These are phyloP conservation scores for Austroboletus novae-zelandiae DNA, from an alignment of 1,284 basidiomycete genomes.

Conservation along the genomic window DNA sequence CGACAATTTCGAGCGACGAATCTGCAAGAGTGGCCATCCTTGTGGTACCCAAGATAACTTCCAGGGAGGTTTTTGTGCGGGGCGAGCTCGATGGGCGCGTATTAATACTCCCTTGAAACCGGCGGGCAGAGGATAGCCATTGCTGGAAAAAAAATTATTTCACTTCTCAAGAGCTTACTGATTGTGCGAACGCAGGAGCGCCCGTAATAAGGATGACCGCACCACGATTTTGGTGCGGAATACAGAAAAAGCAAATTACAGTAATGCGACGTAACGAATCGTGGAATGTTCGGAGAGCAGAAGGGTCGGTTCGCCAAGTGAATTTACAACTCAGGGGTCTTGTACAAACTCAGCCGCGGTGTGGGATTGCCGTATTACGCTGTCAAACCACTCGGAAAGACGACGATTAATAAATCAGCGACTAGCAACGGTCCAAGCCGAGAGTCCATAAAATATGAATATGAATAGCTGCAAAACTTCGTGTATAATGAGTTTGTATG, in stretches of 20 bases:
- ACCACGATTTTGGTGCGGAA: background rate
- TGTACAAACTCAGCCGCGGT: background rate
- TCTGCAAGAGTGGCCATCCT: conserved; percentile 27
- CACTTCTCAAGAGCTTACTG: conserved; percentile 10
- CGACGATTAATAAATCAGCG: too few species aligned
- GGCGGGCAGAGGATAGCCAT: conserved; percentile 18
- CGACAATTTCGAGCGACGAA: conserved; percentile 55
- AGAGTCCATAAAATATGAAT: too few species aligned
- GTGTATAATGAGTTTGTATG: background rate
- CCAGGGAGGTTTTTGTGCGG: background rate
- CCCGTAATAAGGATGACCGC: conserved; percentile 7
- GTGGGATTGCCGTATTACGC: too few species aligned
- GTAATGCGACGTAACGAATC: background rate
- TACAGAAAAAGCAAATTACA: background rate
- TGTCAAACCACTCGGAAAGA: too few species aligned
- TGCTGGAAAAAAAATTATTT: conserved; percentile 29
- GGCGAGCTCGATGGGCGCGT: background rate
- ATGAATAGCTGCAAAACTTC: background rate
- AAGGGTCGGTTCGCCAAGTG: background rate
- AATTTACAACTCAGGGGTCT: conserved; percentile 1
- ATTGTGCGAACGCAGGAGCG: background rate
- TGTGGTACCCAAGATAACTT: background rate
- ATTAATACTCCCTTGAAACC: conserved; percentile 20
- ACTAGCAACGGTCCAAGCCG: too few species aligned
- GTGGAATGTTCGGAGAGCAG: background rate